These are phyloP conservation scores for Hymenoscyphus occultus DNA, from an alignment of 2,329 filamentous ascomycete species.

Conservation along the genomic window DNA sequence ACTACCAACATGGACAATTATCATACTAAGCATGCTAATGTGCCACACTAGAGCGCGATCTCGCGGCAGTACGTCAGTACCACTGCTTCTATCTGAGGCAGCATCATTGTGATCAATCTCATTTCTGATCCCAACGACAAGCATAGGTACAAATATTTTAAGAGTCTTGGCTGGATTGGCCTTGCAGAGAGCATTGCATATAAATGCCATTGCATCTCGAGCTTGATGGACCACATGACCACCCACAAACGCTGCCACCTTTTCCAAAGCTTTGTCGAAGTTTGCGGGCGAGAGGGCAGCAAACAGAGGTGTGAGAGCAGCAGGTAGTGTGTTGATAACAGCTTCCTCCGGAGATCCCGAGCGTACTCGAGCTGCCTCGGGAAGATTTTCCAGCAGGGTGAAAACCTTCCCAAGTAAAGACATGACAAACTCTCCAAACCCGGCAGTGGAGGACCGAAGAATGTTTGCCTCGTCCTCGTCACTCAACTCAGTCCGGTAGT, in stretches of 20 bases:
- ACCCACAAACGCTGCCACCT: slow-evolving; percentile 86
- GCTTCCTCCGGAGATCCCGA: slow-evolving; percentile 94
- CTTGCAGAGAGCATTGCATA: slow-evolving; percentile 93
- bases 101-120: slow-evolving; percentile 97
- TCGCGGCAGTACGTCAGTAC: slow-evolving; percentile 86
- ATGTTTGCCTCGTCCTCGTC: slow-evolving; percentile 87
- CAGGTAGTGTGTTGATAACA: slow-evolving; percentile 91
- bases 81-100: slow-evolving; percentile 89
- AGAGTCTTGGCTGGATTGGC: slow-evolving; percentile 91
- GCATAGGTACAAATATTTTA: slow-evolving; percentile 83
- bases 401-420: slow-evolving; percentile 93
- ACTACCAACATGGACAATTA: slow-evolving; percentile 89
- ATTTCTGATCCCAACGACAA: slow-evolving; percentile 87
- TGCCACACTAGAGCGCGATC: slow-evolving; percentile 96
- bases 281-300: slow-evolving; percentile 88
- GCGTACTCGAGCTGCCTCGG: slow-evolving; percentile 82
- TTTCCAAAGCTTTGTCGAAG: slow-evolving; percentile 87
- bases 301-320: slow-evolving; percentile 85
- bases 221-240: slow-evolving; percentile 97
- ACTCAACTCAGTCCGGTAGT: slow-evolving; percentile 77
- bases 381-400: slow-evolving; percentile 89
- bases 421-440: slow-evolving; percentile 87
- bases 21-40: slow-evolving; percentile 96
- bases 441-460: slow-evolving; percentile 87
- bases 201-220: slow-evolving; percentile 97